Evolutionary conservation across 257 asterid species (phyloP), one percentile per base, ranked within the genome.

Genomic region (Nicotiana benthamiana): DNA sequence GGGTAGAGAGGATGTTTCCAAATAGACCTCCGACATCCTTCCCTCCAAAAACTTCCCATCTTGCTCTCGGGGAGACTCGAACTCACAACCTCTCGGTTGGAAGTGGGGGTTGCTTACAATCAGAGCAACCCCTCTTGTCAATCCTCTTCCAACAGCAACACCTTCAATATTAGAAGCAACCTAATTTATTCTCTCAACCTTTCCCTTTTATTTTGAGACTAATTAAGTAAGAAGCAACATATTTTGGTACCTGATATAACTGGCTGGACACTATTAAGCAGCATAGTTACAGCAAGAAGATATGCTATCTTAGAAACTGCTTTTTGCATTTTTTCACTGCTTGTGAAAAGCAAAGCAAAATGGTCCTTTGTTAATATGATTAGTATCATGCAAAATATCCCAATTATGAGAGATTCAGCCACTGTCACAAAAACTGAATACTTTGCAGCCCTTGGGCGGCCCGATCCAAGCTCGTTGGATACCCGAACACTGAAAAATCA

Each of bases 141-240:
- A 91, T 80, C 99, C 99, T 85, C 99, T 98, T 84, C 98, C 99
- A 79, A 96, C 89, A 59, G 99, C 99, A 64, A 96, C 98, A 78
- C 97, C 98, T 95, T 89, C 81, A 9, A 61, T 57, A 67, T 32
- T 22, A 34, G 3, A 34, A 67, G 32, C 17, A 72, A 7, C 7
- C 22, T 46, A 72, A 46, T 46, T 72, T 20, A 70, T 43, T 43
- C 20, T 70, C 22, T 54, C 60, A 54, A 54, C 9, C 9, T 6
- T 43, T 8, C 27, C 22, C 0, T 46, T 32, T 53, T 53, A 53
- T 53, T 53, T 0, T 68, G 76, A 70, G 20, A 28, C 6, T 16
- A 7, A 8, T 18, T 18, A 5, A 30, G 28, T 68, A 40, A 72
- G 59, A 72, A 22, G 26, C 59, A 72, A 46, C 7, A 22, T 61